Base-by-base conservation (phyloP, 1,284 basidiomycete genomes). In the Bjerkandera adusta region DNA sequence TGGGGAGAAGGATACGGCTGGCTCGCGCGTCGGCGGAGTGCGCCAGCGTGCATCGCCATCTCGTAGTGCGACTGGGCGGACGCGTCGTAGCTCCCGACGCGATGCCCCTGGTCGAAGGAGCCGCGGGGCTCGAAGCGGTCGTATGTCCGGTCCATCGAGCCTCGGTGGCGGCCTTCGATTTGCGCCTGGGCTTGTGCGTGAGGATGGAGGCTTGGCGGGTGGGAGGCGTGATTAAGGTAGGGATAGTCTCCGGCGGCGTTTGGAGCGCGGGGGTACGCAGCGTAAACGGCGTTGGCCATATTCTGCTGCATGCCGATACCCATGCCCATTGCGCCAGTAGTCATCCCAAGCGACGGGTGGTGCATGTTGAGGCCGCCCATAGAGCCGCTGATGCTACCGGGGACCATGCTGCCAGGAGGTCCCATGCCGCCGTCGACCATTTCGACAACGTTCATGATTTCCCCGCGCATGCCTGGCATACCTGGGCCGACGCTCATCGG, bases 1-100 rank as follows among this genome's bases (percentile, higher is more conserved):
- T 49, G 47, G 18, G 47, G 47, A 6, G 26, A 32, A 11, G 47
- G 47, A 30, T 49, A 49, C 42, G 47, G 47, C 42, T 49, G 47
- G 15, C 47, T 49, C 20, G 42, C 47, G 24, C 47, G 34, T 13
- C 47, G 33, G 34, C 47, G 35, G 29, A 44, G 26, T 26, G 40
- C 40, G 11, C 44, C 44, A 4, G 35, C 26, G 35, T 24, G 27
- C 42, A 49, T 27, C n/a, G 42, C 42, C n/a, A 30, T 18, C 35
- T 45, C 34, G 35, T 45, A 45, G 16, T 45, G 34, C 22, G 36
- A 25, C 43, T 45, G 43, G 18, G n/a, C 6, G 2, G 22, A 29
- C 2, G n/a, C 26, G 18, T 29, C 39, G 30, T 10, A 25, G 32
- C 30, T 16, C 8, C 43, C 34, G 24, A 36, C 34, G 15, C 36